Evolutionary conservation across 305 asterid species (phyloP), one percentile per base, ranked within the genome.

Genomic region (Fraxinus xanthoxyloides): DNA sequence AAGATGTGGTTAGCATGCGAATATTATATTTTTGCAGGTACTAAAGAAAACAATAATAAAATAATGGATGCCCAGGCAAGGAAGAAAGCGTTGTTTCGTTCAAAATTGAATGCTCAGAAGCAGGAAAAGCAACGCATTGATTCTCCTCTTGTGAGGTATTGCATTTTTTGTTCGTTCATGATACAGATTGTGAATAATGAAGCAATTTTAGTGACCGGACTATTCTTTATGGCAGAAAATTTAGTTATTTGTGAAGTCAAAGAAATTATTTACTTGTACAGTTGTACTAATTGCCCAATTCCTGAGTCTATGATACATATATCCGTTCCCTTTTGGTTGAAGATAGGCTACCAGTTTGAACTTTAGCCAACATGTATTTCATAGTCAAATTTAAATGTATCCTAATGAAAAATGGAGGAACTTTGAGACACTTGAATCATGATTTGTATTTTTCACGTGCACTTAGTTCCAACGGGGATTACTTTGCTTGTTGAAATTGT

Each of bases 131-230:
- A 90, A 80, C 92, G 90, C 38, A 91, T 95, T 81, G 98, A 91
- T 86, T 92, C 96, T 80, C 97, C 97, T 61, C 90, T 95, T 67
- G 91, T 91, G 5, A 95, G 98, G 99, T 95, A 91, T 70, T 83
- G 69, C 59, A 9, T 15, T 63, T 56, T 24, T 21, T 35, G 32
- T 28, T 9, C 78, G 24, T 77, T 7, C 31, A 73, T 34, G 24
- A 75, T 81, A 74, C 65, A 32, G 34, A n/a, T 69, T 78, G 75
- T 72, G 54, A 46, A 23, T 5, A 36, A 32, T 46, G 23, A 75
- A 65, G 77, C 76, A 36, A 32, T 76, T 82, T 61, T 74, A 73
- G 65, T 84, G 26, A 72, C 74, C 28, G 34, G 19, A 24, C n/a
- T 67, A 28, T 63, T 70, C 36, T 17, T 70, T 72, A 4, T 67